Conservation (phyloP, 345 rosid genomes). For the Eutrema japonicum region DNA sequence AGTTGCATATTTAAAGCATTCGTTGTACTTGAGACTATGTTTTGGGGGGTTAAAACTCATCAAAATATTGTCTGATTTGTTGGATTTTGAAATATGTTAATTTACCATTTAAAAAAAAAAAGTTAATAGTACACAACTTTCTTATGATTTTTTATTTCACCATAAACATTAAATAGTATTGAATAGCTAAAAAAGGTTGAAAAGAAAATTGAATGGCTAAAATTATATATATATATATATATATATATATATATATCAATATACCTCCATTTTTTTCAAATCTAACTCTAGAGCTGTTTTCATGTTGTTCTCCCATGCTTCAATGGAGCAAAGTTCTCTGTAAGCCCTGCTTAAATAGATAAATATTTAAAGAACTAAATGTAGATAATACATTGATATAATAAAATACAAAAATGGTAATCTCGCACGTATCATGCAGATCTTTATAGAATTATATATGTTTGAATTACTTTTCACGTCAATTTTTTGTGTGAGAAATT, state of each 20-base stretch:
- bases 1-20: too few relatives aligned
- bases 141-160: too few relatives aligned
- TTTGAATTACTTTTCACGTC: not conserved
- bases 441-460: not conserved
- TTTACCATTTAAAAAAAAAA: too few relatives aligned
- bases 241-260: not conserved
- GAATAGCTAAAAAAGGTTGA: too few relatives aligned
- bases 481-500: not conserved
- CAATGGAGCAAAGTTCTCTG: constrained; percentile 56
- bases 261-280: constrained; percentile 62
- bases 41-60: too few relatives aligned
- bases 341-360: constrained; percentile 52
- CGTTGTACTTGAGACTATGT: too few relatives aligned
- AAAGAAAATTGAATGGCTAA: too few relatives aligned
- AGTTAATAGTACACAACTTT: too few relatives aligned
- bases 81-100: too few relatives aligned
- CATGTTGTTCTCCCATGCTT: constrained; percentile 68
- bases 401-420: not conserved
- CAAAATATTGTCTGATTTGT: too few relatives aligned
- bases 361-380: not conserved
- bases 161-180: too few relatives aligned
- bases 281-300: constrained; percentile 58
- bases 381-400: not conserved
- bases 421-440: not conserved
- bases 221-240: not conserved